Evolutionary conservation across 2,329 filamentous ascomycete genomes (phyloP).

Genomic region (Clarireedia homoeocarpa): DNA sequence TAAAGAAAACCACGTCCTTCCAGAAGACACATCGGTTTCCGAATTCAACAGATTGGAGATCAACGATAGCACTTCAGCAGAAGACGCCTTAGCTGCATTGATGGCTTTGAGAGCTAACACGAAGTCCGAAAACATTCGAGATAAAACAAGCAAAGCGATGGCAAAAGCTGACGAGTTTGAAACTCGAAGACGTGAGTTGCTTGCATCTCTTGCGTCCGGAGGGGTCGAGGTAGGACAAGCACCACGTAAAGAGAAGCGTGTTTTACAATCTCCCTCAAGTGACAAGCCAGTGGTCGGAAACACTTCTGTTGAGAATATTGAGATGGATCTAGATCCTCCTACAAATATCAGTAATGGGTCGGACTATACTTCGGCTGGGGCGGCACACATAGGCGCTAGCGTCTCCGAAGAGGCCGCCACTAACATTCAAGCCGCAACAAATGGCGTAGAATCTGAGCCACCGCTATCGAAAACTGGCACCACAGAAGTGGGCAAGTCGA

Average conservation of each 20-base stretch:
- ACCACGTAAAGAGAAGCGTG: not conserved
- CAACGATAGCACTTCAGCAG: slow-evolving; percentile 15
- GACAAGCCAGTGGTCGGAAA: not conserved
- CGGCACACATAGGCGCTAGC: too few species aligned
- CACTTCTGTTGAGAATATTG: not conserved
- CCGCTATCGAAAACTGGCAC: not conserved
- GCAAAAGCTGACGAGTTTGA: slow-evolving; percentile 37
- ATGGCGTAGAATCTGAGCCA: slow-evolving; percentile 1
- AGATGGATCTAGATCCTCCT: not conserved
- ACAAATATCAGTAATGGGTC: not conserved
- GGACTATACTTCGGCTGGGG: too few species aligned
- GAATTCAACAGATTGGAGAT: slow-evolving; percentile 37
- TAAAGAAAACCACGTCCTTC: slow-evolving; percentile 45
- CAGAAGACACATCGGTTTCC: slow-evolving; percentile 39
- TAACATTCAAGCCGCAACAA: not conserved
- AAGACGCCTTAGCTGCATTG: slow-evolving; percentile 19
- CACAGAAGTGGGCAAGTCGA: not conserved
- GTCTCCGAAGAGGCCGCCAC: not conserved
- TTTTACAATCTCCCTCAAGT: not conserved
- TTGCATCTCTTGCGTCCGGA: slow-evolving; percentile 43
- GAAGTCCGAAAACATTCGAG: not conserved
- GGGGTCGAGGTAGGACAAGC: slow-evolving; percentile 42
- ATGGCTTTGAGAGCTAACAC: slow-evolving; percentile 15
- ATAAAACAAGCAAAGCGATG: not conserved
- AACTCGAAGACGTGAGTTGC: slow-evolving; percentile 40